Conservation (phyloP, 345 rosid genomes). For the Eucalyptus decipiens region DNA sequence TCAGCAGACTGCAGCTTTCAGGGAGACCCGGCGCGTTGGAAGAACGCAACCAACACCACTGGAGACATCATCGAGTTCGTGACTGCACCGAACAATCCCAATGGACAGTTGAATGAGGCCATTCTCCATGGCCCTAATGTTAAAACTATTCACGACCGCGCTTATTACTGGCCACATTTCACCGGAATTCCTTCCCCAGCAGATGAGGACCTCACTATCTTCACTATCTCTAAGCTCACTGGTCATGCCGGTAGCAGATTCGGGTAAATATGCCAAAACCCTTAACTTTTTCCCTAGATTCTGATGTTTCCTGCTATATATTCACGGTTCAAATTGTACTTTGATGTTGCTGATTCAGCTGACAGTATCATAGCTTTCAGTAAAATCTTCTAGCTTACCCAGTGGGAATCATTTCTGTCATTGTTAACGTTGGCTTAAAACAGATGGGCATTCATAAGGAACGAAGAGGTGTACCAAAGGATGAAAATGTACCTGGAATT, state of each 20-base stretch:
- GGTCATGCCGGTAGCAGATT: constrained; percentile 80
- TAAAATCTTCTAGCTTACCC: neutral
- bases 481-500: neutral
- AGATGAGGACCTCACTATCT: constrained; percentile 37
- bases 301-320: neutral
- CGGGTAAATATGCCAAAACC: constrained; percentile 16
- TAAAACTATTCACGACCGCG: constrained; percentile 42
- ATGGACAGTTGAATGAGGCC: constrained; percentile 38
- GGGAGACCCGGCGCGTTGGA: constrained; percentile 43
- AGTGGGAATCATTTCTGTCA: neutral
- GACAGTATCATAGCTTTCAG: accelerated
- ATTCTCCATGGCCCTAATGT: constrained; percentile 41
- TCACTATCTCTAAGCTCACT: constrained; percentile 63
- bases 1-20: constrained; percentile 17
- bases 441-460: constrained; percentile 63
- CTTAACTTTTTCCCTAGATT: neutral
- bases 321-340: neutral
- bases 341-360: neutral
- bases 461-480: constrained; percentile 35
- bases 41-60: constrained; percentile 2
- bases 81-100: constrained; percentile 79
- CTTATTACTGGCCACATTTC: constrained; percentile 76
- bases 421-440: neutral
- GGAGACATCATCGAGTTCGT: constrained; percentile 43
- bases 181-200: constrained; percentile 44